Percentiles rank a stretch among this genome's conserved stretches.
Conservation (phyloP, 2,329 filamentous ascomycete genomes). For the Pseudocercospora musae region DNA sequence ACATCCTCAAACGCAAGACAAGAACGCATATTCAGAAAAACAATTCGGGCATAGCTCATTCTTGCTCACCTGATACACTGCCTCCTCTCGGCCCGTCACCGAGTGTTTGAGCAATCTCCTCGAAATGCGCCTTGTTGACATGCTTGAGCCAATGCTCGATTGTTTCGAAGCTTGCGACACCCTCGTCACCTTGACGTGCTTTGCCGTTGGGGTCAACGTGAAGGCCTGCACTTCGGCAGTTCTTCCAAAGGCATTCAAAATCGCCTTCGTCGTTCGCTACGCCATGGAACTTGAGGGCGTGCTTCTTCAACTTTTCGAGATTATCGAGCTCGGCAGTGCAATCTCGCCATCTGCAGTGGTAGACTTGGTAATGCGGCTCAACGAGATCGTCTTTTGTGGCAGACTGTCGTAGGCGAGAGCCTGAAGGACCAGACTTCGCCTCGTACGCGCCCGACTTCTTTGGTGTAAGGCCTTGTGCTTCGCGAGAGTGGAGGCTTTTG, state of each 20-base stretch:
- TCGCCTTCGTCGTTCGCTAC: conserved; percentile 35
- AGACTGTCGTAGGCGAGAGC: conserved; percentile 19
- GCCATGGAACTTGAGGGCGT: conserved; percentile 56
- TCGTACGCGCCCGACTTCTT: conserved; percentile 12
- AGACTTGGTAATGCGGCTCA: conserved; percentile 45
- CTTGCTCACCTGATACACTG: conserved; percentile 51
- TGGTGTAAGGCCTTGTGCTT: conserved; percentile 29
- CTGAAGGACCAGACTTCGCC: conserved; percentile 10
- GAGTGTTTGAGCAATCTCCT: conserved; percentile 52
- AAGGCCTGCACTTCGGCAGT: conserved; percentile 35
- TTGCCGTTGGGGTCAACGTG: conserved; percentile 26
- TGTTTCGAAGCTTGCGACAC: conserved; percentile 35
- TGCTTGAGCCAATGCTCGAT: conserved; percentile 50
- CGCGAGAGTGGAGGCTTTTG: conserved; percentile 45
- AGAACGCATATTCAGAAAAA: background rate
- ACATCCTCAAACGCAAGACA: background rate
- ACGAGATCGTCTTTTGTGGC: conserved; percentile 10
- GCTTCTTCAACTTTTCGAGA: conserved; percentile 56
- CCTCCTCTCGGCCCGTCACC: conserved; percentile 59
- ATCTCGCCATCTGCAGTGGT: conserved; percentile 56
- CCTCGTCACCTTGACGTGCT: conserved; percentile 21
- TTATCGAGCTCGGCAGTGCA: conserved; percentile 62
- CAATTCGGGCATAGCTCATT: conserved; percentile 1
- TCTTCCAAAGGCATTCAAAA: conserved; percentile 47
- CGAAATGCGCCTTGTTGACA: conserved; percentile 52